Evolutionary conservation across 371 early-diverging fungal genomes (phyloP), one percentile per base, ranked within the genome.

Genomic region (Apophysomyces variabilis): DNA sequence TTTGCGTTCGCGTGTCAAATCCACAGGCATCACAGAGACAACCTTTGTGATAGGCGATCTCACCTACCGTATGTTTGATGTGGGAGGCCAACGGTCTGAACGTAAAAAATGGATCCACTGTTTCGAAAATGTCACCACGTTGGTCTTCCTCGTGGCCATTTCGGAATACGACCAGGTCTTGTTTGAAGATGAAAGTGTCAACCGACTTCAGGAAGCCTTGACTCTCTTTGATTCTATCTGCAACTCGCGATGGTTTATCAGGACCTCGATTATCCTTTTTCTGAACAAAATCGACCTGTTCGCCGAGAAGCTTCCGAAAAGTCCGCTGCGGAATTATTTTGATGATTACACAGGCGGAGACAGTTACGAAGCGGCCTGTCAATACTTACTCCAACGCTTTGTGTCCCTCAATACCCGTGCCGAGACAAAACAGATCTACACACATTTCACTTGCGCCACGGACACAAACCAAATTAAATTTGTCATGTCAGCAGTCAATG

Each of bases 41-140:
- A 87, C 85, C 11, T 96, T 96, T 83, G 66, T 85, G 57, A 89
- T 95, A 65, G 93, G 92, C 5, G 91, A 93, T 58, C 73, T 95
- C 60, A 93, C 93, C 18, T 92, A 92, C 70, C 80, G 92, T 47
- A 93, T 96, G 93, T 89, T 94, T 72, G 96, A 96, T 76, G 96
- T 96, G 21, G 95, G 96, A 61, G 96, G 96, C 37, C 93, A 93
- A 79, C 83, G 90, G 37, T 88, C 89, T 36, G 92, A 92, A 72
- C 86, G 96, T 62, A 94, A 93, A 68, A 94, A 94, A 75, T 95
- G 96, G 96, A 91, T 93, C 46, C 95, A 94, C 66, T 95, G 94
- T 70, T 90, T 95, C 66, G 96, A 96, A 72, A 93, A 93, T 66
- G 95, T 96, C 18, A 97, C 95, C 0, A 91, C 96, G 4, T 90